Percentiles rank a stretch among this genome's conserved stretches.
Conservation (phyloP, 1,139 yeast genomes). For the Pichia sp. region DNA sequence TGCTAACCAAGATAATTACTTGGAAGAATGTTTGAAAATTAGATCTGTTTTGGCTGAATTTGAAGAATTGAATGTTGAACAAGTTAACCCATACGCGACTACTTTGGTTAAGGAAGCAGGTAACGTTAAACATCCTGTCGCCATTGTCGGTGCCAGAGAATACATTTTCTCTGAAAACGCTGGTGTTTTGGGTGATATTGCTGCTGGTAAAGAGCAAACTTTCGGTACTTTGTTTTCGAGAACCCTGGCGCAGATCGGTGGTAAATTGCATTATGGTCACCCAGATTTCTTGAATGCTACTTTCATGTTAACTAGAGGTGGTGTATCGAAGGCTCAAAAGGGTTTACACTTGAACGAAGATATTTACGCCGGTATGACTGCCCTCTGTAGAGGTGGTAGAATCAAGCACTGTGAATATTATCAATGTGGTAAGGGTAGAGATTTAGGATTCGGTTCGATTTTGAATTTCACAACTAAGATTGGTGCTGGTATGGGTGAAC, state of each 20-base stretch:
- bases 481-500: constrained; percentile 99
- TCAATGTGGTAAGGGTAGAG: constrained; percentile 99
- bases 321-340: constrained; percentile 98
- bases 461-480: constrained; percentile 97
- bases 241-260: constrained; percentile 97
- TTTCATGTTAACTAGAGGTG: constrained; percentile 97
- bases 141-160: constrained; percentile 98
- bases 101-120: constrained; percentile 43
- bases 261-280: constrained; percentile 98
- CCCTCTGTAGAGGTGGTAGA: constrained; percentile 96
- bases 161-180: constrained; percentile 98
- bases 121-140: constrained; percentile 67
- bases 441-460: constrained; percentile 98
- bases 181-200: constrained; percentile 98
- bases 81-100: constrained; percentile 75
- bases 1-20: constrained; percentile 97
- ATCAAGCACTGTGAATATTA: constrained; percentile 98
- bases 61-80: constrained; percentile 89
- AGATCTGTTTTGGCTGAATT: constrained; percentile 97
- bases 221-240: constrained; percentile 98
- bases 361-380: constrained; percentile 99
- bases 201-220: constrained; percentile 99
- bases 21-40: constrained; percentile 97
- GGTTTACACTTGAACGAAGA: constrained; percentile 98
- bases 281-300: constrained; percentile 97